Evolutionary conservation across 202 grass and related monocot genomes (phyloP), one percentile per base, ranked within the genome.

Genomic region (Panicum virgatum): DNA sequence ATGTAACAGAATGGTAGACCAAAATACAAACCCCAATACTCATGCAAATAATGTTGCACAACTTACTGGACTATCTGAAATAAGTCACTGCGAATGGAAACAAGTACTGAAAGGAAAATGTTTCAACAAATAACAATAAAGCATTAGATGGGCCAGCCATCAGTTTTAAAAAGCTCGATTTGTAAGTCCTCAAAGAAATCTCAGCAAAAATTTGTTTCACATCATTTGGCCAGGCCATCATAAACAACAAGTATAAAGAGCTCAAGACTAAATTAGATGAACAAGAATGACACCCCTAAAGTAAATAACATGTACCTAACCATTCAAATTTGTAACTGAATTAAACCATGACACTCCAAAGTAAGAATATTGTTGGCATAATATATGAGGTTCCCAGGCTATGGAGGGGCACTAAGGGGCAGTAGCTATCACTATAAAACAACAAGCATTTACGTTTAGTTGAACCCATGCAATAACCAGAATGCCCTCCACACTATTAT

Each of bases 111-210:
- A 80, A n/a, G 10, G 3, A 27, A 14, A 69, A 11, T 51, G 9
- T 20, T 68, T 32, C 22, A 36, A 61, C 22, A 53, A 40, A 27
- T 16, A 23, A 37, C 7, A 58, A 29, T 0, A n/a, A n/a, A n/a
- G n/a, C 25, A 64, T 12, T 58, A 7, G 48, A 74, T 50, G 25
- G 83, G 74, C 80, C 40, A 80, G 32, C 27, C 88, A 83, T 83
- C 84, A 90, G 84, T 90, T 79, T 86, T 86, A 86, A 86, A 90
- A 90, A 86, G 75, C 79, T 86, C 80, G 62, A 90, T 75, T 82
- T 86, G 44, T 15, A 15, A 83, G 46, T 86, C 84, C 2, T 86
- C 84, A 86, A 23, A 75, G 69, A 69, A 22, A 78, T 32, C 75
- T 90, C 80, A 76, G 84, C 16, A 65, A 40, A 27, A 69, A 47